Conservation (phyloP, 2,329 filamentous ascomycete genomes). For the Aspergillus pseudoterreus region DNA sequence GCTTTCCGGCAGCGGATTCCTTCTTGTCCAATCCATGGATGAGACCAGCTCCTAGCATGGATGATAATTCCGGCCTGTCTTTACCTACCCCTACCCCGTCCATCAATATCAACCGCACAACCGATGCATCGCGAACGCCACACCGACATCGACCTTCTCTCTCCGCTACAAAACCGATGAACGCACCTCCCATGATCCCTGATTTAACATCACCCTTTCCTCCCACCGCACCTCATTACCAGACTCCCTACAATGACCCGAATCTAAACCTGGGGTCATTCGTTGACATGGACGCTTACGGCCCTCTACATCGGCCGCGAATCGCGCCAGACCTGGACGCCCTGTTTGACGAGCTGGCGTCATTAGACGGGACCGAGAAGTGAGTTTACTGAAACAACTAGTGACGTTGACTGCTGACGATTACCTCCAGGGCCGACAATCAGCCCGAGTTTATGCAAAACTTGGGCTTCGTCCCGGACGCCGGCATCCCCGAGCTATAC, state of each 20-base stretch:
- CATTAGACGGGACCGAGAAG: constrained; percentile 53
- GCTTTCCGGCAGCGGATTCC: constrained; percentile 14
- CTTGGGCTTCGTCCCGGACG: constrained; percentile 34
- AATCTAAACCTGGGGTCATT: constrained; percentile 24
- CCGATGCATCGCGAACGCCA: constrained; percentile 16
- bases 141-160: constrained; percentile 14
- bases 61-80: constrained; percentile 22
- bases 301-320: constrained; percentile 22
- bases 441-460: constrained; percentile 39
- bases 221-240: constrained; percentile 21
- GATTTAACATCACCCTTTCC: constrained; percentile 23
- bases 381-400: constrained; percentile 16
- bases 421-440: constrained; percentile 25
- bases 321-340: constrained; percentile 44
- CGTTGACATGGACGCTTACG: constrained; percentile 29
- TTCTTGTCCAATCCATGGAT: constrained; percentile 28
- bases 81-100: constrained; percentile 28
- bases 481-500: constrained; percentile 34
- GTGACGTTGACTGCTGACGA: constrained; percentile 10
- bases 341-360: constrained; percentile 57
- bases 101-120: constrained; percentile 18
- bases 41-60: constrained; percentile 20
- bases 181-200: constrained; percentile 16
- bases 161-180: constrained; percentile 17
- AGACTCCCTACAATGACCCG: constrained; percentile 23